Base-by-base conservation (phyloP, 1,284 basidiomycete species). In the Veloboletus limbatus region DNA sequence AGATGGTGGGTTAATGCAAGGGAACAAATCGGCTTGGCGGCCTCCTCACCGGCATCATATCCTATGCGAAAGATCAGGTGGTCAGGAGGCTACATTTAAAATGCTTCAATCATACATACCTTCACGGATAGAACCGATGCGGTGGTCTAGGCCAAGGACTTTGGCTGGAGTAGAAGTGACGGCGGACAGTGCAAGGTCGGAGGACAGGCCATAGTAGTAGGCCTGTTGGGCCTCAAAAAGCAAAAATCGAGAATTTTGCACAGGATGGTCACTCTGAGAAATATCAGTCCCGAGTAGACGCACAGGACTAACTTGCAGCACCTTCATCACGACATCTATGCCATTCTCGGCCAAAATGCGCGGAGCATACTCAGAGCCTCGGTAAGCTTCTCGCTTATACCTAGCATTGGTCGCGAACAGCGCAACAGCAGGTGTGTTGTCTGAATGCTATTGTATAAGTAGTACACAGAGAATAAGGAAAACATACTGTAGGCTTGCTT, bases 161-260 rank as follows among this genome's bases (percentile, higher is more conserved):
- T 74, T 76, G 2, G 93, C 92, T 2, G 93, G 83, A 10, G 83
- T 86, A 2, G 85, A 81, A 0, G 83, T 96, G 14, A 96, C 85
- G 3, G 88, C 74, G 4, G 82, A 74, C 9, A 93, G 67, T 6
- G 86, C 85, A 22, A 84, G 65, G 53, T 83, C 72, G 10, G 69
- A 65, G 1, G 77, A 65, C 30, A 87, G 68, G 9, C 82, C 81
- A 55, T 82, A 95, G 62, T 87, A 87, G 59, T 93, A 83, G 2
- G 88, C 91, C 63, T 94, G 90, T 47, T 91, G 88, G 0, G 93
- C 92, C 66, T 97, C 92, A 59, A 83, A 85, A 3, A 92, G 63
- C 9, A 97, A 71, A 60, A 83, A 82, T 6, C 93, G 78, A 25
- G 87, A 88, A 61, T 95, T 84, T 16, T 92, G 52, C 1, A 85